Evolutionary conservation across 768 basidiomycete species (phyloP).

Genomic region (Tylopilus sp.): DNA sequence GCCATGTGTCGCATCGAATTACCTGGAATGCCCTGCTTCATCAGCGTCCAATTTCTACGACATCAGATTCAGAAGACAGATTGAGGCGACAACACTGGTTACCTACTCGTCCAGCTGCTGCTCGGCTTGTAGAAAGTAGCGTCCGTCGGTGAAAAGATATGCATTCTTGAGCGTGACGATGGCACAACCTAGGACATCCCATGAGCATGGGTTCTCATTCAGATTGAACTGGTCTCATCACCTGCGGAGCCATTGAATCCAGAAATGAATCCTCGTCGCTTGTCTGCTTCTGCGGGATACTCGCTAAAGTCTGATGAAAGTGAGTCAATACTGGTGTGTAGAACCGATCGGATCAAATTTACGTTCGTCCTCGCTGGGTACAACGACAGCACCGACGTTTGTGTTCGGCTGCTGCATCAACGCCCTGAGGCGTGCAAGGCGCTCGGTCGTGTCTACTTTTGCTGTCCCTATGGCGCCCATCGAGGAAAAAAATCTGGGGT

Average conservation of each 20-base stretch:
- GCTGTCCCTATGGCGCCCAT: constrained; percentile 38
- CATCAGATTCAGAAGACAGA: constrained; percentile 1
- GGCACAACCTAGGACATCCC: constrained; percentile 59
- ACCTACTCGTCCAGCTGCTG: constrained; percentile 81
- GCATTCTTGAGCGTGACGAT: constrained; percentile 70
- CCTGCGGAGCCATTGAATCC: constrained; percentile 96
- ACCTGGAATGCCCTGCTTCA: constrained; percentile 90
- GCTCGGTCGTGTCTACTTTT: constrained; percentile 59
- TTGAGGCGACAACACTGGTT: neutral
- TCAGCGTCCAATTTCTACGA: constrained; percentile 82
- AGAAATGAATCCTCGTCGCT: constrained; percentile 83
- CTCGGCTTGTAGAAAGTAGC: constrained; percentile 91
- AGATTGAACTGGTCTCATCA: constrained; percentile 23
- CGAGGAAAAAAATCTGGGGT: constrained; percentile 10
- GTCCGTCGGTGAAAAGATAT: constrained; percentile 89
- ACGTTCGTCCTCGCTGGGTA: constrained; percentile 95
- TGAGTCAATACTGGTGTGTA: neutral
- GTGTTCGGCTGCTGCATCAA: constrained; percentile 59
- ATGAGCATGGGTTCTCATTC: constrained; percentile 2
- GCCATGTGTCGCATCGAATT: constrained; percentile 4
- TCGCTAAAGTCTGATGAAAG: constrained; percentile 74
- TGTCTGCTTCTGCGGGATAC: constrained; percentile 81
- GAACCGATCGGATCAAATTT: constrained; percentile 27
- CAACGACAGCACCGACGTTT: constrained; percentile 68
- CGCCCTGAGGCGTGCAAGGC: constrained; percentile 61